These are phyloP conservation scores for Vaccinium vitisidaea DNA, from an alignment of 148 eudicot species.

Conservation along the genomic window DNA sequence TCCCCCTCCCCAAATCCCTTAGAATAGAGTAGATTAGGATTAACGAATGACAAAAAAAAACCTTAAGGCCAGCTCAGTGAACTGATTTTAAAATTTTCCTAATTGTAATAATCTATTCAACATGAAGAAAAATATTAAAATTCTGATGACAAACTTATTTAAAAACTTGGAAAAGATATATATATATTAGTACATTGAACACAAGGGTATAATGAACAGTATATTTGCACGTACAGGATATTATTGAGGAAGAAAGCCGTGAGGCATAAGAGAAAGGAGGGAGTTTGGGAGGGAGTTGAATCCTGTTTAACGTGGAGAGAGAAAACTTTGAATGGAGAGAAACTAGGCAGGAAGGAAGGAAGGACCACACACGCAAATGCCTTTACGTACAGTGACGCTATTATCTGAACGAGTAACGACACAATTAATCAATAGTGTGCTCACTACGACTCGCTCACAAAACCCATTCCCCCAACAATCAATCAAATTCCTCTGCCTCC, in stretches of 20 bases:
- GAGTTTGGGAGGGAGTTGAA: not conserved
- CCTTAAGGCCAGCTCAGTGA: too few relatives aligned
- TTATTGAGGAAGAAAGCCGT: conserved; percentile 29
- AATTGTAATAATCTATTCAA: too few relatives aligned
- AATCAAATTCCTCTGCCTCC: too few relatives aligned
- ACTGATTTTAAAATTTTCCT: too few relatives aligned
- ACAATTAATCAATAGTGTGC: conserved; percentile 7
- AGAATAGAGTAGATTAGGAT: too few relatives aligned
- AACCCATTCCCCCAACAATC: not conserved
- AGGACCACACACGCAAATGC: conserved; percentile 17
- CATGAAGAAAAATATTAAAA: too few relatives aligned
- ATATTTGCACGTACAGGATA: not conserved
- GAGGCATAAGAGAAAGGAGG: conserved; percentile 28
- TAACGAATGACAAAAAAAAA: too few relatives aligned
- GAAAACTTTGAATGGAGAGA: not conserved
- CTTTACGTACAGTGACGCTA: conserved; percentile 18
- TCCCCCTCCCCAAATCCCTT: too few relatives aligned
- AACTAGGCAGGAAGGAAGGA: not conserved
- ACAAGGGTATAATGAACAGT: not conserved
- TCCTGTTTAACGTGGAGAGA: conserved; percentile 7
- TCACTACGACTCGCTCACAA: conserved; percentile 9
- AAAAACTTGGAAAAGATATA: not conserved
- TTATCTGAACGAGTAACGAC: conserved; percentile 13
- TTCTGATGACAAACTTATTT: not conserved
- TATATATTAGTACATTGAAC: not conserved